Evolutionary conservation across 164 flowering plant genomes (phyloP), one percentile per base, ranked within the genome.

Genomic region (Tinospora cordifolia): DNA sequence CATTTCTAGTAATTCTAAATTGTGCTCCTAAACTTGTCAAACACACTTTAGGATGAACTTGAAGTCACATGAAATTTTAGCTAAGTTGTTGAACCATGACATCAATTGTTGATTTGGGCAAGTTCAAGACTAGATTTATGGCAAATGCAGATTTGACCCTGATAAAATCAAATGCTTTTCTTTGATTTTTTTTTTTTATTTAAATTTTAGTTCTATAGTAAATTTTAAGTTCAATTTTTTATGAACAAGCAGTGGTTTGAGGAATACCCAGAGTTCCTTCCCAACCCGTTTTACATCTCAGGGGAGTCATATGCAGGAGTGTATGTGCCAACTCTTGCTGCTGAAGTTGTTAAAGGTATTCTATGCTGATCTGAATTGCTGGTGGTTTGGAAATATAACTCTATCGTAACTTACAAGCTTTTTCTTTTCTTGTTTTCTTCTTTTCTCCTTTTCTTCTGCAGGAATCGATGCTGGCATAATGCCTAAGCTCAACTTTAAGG

Each of bases 301-400:
- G 99, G 99, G 36, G 99, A 95, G 80, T 95, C 98, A 1, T 95
- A 89, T 83, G 96, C 94, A 75, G 99, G 99, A 77, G 75, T 95
- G 1, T 92, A 95, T 72, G 94, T 92, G 81, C 99, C 99, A 26
- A 95, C 97, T 73, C 93, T 93, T 68, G 82, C 98, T 62, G 66
- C 65, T 74, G 90, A 88, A 83, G 86, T 91, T 2, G 83, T 76
- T 54, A 83, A 86, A 79, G 99, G 99, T 90, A 82, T 65, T 40
- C 58, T 66, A 9, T 51, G 66, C 34, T 71, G 44, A 30, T 69
- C 6, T 19, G 21, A 46, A 63, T 15, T 38, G 10, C 24, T 17
- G 51, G 41, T 68, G 34, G 44, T 14, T 65, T 71, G 17, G 22
- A 68, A 67, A 26, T 2, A 25, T 72, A 63, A 44, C n/a, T 6